phyloP scores from a whole-genome alignment of 2,329 filamentous ascomycete species.

The Ophiocordyceps camponoti-saundersi region DNA sequence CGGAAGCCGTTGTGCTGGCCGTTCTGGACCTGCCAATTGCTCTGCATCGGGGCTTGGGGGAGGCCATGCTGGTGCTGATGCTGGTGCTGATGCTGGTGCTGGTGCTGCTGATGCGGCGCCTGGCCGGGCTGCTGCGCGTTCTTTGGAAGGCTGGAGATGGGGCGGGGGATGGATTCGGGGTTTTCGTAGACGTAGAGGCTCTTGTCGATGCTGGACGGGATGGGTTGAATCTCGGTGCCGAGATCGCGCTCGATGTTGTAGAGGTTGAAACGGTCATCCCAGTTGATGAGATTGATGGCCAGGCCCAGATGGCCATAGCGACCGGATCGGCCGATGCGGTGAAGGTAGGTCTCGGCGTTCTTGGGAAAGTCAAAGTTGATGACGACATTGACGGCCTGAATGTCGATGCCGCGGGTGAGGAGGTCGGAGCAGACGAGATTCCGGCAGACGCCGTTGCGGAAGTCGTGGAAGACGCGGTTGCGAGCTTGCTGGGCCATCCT shows the following conservation, averaged over 20 bases:
- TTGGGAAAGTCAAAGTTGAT: constrained; percentile 99
- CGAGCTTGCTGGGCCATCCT: constrained; percentile 94
- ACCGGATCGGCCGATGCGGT: constrained; percentile 93
- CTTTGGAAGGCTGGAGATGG: constrained; percentile 35
- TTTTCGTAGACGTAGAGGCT: constrained; percentile 96
- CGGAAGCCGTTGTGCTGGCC: constrained; percentile 18
- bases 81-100: constrained; percentile 11
- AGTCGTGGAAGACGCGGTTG: constrained; percentile 98
- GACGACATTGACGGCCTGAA: constrained; percentile 97
- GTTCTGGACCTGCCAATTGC: constrained; percentile 24
- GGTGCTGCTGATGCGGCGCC: constrained; percentile 6
- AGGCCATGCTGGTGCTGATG: constrained; percentile 5
- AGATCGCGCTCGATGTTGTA: constrained; percentile 98
- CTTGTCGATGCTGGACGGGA: constrained; percentile 88
- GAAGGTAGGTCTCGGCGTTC: constrained; percentile 96
- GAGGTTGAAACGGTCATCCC: constrained; percentile 96
- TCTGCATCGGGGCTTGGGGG: constrained; percentile 12
- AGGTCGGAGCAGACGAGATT: constrained; percentile 97
- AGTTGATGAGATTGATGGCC: constrained; percentile 98
- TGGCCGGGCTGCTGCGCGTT: constrained; percentile 14
- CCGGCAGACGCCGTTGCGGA: constrained; percentile 92
- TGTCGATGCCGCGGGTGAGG: constrained; percentile 95
- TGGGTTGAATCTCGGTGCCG: constrained; percentile 94
- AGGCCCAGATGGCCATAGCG: constrained; percentile 93
- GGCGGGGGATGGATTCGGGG: constrained; percentile 84